Base-by-base conservation (phyloP, 2,329 filamentous ascomycete species). In the Rutstroemia sp. region DNA sequence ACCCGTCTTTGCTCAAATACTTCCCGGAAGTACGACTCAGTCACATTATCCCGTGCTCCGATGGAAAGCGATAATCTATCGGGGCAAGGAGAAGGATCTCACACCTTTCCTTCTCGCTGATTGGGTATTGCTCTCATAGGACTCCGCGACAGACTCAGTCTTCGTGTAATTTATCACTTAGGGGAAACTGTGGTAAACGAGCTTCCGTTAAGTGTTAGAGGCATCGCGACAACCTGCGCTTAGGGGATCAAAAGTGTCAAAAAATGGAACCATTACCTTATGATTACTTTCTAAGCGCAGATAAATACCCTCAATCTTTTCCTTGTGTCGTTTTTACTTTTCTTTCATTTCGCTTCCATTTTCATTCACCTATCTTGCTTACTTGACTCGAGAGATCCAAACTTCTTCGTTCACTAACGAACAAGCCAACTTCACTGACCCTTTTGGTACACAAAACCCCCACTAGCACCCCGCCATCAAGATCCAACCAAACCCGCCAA, bases 111-210 rank as follows among this genome's bases (percentile, higher is more conserved):
- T 14, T 41, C n/a, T 23, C 9, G 10, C 52, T 54, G 25, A 48
- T 49, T 23, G 25, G 8, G 23, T 30, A 16, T 5, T 19, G 27
- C 48, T 41, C 39, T 54, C 52, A 54, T 54, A 42, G 49, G 42
- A 52, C 47, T 41, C 38, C 21, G 51, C 19, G 39, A 8, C 6
- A 10, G 16, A 8, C 16, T 8, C 8, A 9, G 14, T 18, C 39
- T 42, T 57, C 60, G 44, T 62, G 61, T 63, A 65, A 45, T 59
- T 58, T 62, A 58, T 60, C 58, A 61, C 60, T 66, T 66, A 63
- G 55, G 53, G 58, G 63, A 58, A 54, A 52, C 23, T 49, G 48
- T 39, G 39, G 41, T 42, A 27, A 57, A 45, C 55, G 49, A 55
- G 42, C 49, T 56, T 44, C 53, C 52, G 54, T 54, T 61, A 63